A percentile compares a stretch with the other conserved stretches of the same genome.
phyloP scores from a whole-genome alignment of 805 yeast species.

The Saccharomyces jurei region DNA sequence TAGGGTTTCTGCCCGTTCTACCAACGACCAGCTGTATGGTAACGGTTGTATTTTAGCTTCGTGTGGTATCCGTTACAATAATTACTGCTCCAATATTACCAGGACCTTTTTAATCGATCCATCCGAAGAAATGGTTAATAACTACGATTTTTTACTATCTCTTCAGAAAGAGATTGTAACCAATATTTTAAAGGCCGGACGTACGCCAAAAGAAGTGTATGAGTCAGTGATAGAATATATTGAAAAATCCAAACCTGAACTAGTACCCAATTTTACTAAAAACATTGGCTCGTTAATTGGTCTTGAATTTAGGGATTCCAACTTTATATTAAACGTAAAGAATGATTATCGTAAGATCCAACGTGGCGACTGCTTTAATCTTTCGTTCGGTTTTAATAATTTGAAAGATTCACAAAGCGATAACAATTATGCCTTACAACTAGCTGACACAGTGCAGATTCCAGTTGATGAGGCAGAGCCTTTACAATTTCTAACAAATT shows the following conservation, averaged over 20 bases:
- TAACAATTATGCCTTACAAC: constrained; percentile 58
- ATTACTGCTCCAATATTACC: constrained; percentile 80
- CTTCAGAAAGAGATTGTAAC: constrained; percentile 59
- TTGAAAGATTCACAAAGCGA: constrained; percentile 44
- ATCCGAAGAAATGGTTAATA: constrained; percentile 62
- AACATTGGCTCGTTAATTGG: constrained; percentile 87
- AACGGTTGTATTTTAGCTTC: constrained; percentile 77
- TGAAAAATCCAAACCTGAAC: constrained; percentile 53
- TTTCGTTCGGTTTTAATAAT: constrained; percentile 70
- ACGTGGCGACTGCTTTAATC: constrained; percentile 66
- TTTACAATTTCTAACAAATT: constrained; percentile 63
- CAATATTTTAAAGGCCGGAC: constrained; percentile 57
- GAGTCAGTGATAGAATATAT: constrained; percentile 53
- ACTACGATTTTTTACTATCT: constrained; percentile 66
- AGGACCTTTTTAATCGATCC: constrained; percentile 90
- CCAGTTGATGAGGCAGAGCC: constrained; percentile 40
- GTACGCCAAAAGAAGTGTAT: constrained; percentile 58
- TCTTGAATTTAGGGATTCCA: constrained; percentile 77
- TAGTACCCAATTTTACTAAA: constrained; percentile 58
- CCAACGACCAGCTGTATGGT: constrained; percentile 52
- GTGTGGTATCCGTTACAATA: constrained; percentile 77
- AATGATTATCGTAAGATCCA: constrained; percentile 52
- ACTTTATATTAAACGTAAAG: constrained; percentile 63
- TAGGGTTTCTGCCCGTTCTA: constrained; percentile 74
- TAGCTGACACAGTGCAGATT: constrained; percentile 76